phyloP scores from a whole-genome alignment of 1,284 basidiomycete species.

The Apiotrichum akiyoshidainum region DNA sequence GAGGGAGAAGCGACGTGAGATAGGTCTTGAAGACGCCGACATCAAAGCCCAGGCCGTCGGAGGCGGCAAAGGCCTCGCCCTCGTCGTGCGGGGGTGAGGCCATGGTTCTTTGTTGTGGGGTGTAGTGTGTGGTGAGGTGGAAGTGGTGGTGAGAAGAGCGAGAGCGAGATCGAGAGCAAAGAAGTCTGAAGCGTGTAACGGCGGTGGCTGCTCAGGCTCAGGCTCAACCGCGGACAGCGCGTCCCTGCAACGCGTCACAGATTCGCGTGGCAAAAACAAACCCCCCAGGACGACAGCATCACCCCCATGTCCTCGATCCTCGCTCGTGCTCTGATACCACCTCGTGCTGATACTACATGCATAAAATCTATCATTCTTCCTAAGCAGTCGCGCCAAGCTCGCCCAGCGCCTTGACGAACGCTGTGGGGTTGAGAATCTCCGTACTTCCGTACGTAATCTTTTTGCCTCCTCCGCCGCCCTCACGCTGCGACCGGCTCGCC shows the following conservation, averaged over 20 bases:
- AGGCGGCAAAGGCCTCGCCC: slow-evolving; percentile 23
- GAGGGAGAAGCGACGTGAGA: slow-evolving; percentile 37
- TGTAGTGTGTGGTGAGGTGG: not conserved
- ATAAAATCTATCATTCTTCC: slow-evolving; percentile 7
- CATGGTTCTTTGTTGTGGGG: slow-evolving; percentile 7
- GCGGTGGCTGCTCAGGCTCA: not conserved
- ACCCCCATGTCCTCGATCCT: too few species aligned
- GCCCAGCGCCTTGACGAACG: slow-evolving; percentile 62
- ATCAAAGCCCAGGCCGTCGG: slow-evolving; percentile 38
- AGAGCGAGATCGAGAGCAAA: not conserved
- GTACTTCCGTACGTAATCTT: slow-evolving; percentile 92
- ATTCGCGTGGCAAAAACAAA: not conserved
- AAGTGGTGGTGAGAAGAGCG: not conserved
- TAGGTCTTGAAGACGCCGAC: slow-evolving; percentile 42
- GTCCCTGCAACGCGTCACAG: not conserved
- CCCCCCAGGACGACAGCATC: not conserved
- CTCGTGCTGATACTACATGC: slow-evolving; percentile 10
- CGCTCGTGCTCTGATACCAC: too few species aligned
- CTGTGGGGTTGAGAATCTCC: slow-evolving; percentile 85
- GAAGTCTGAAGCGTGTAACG: not conserved
- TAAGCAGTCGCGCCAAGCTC: slow-evolving; percentile 35
- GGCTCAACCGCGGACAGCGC: not conserved
- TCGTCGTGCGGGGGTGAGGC: slow-evolving; percentile 29
- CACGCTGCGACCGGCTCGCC: slow-evolving; percentile 61
- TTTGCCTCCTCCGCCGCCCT: slow-evolving; percentile 59